Evolutionary conservation across 345 rosid species (phyloP).

Genomic region (Acer yangbiense): DNA sequence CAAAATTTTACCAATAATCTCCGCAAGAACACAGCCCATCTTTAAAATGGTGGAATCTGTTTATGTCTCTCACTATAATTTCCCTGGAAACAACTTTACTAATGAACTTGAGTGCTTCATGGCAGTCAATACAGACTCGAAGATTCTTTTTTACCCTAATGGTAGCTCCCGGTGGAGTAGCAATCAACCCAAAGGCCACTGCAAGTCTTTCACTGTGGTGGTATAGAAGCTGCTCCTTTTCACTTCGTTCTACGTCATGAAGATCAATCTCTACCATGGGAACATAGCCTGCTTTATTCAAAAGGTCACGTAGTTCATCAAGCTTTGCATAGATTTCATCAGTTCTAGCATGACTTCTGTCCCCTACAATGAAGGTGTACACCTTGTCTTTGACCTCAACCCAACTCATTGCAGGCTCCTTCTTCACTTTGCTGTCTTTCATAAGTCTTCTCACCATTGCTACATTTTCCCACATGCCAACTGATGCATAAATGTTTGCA

Average conservation of each 20-base stretch:
- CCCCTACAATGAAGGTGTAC: conserved; percentile 60
- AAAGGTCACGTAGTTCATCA: conserved; percentile 44
- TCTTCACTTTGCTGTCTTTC: conserved; percentile 60
- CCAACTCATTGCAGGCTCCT: conserved; percentile 70
- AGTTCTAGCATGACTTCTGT: conserved; percentile 49
- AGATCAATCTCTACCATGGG: conserved; percentile 60
- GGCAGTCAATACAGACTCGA: conserved; percentile 61
- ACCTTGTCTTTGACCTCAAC: conserved; percentile 58
- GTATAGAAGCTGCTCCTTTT: conserved; percentile 53
- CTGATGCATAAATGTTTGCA: conserved; percentile 60
- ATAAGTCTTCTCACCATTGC: conserved; percentile 51
- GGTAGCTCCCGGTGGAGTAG: conserved; percentile 55
- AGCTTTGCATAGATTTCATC: conserved; percentile 60
- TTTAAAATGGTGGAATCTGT: conserved; percentile 64
- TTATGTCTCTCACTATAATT: conserved; percentile 61
- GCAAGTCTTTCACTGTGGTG: conserved; percentile 72
- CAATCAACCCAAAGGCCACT: conserved; percentile 66
- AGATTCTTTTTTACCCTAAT: conserved; percentile 72
- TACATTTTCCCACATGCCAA: conserved; percentile 58
- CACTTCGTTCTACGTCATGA: conserved; percentile 51
- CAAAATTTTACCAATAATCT: conserved; percentile 52
- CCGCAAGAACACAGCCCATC: conserved; percentile 70
- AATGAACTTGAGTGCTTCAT: conserved; percentile 49
- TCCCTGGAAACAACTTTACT: conserved; percentile 56
- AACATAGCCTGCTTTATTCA: conserved; percentile 58